Evolutionary conservation across 306 rosid species (phyloP).

Genomic region (Elaeagnus macrophylla): DNA sequence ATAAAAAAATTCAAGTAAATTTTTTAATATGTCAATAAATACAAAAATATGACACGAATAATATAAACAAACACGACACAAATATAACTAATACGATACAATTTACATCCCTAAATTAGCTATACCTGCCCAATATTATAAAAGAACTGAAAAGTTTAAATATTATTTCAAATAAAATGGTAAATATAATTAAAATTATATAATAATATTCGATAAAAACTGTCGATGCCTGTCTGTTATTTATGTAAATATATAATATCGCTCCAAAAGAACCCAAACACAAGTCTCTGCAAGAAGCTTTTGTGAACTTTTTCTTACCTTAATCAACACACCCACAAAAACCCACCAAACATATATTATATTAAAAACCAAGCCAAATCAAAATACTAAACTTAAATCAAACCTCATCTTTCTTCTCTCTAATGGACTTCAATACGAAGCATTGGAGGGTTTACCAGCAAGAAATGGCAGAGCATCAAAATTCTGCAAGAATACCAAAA

Average conservation of each 20-base stretch:
- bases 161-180: too few species aligned
- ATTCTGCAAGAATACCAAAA: constrained; percentile 78
- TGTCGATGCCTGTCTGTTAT: too few species aligned
- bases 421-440: constrained; percentile 78
- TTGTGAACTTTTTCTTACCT: constrained; percentile 20
- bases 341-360: constrained; percentile 16
- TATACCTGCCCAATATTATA: constrained; percentile 45
- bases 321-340: constrained; percentile 18
- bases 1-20: too few species aligned
- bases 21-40: too few species aligned
- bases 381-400: background rate
- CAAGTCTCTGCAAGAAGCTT: constrained; percentile 29
- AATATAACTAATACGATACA: too few species aligned
- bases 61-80: too few species aligned
- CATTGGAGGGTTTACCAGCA: constrained; percentile 65
- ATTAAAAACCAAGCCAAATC: constrained; percentile 10
- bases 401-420: background rate
- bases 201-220: too few species aligned
- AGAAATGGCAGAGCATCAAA: constrained; percentile 66
- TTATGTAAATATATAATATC: too few species aligned
- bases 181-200: too few species aligned
- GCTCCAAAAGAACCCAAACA: constrained; percentile 18
- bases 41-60: too few species aligned
- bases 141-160: too few species aligned
- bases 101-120: too few species aligned